These are phyloP conservation scores for Entomortierella lignicola DNA, from an alignment of 192 early-diverging fungal species.

Conservation along the genomic window DNA sequence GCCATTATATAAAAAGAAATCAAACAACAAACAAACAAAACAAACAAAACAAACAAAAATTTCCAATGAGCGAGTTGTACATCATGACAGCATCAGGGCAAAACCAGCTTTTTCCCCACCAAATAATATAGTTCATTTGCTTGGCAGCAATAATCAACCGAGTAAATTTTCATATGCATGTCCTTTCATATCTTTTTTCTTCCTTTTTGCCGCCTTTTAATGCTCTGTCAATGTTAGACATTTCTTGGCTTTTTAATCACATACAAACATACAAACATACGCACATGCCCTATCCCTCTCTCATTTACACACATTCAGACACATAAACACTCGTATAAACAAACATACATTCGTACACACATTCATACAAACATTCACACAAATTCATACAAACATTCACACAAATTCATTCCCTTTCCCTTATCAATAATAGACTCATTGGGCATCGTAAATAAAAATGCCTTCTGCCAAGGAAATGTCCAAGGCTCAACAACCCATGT, in stretches of 20 bases:
- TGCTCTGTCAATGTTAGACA: no score
- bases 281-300: not conserved
- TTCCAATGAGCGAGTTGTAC: no score
- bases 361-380: not conserved
- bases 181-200: no score
- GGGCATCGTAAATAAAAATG: slow-evolving; percentile 10
- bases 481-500: slow-evolving; percentile 47
- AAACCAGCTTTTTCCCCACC: not conserved
- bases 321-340: not conserved
- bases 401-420: not conserved
- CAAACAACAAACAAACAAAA: slow-evolving; percentile 6
- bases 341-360: not conserved
- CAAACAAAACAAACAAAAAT: not conserved
- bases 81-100: not conserved
- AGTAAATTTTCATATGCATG: no score
- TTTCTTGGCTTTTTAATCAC: no score
- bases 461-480: slow-evolving; percentile 36
- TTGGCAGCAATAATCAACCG: not conserved
- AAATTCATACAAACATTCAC: not conserved
- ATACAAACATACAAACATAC: no score
- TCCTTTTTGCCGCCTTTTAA: no score
- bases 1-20: not conserved
- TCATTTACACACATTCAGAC: not conserved
- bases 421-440: not conserved
- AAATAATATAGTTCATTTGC: no score